Conservation (phyloP, 768 basidiomycete species). For the Trametes villosa region DNA sequence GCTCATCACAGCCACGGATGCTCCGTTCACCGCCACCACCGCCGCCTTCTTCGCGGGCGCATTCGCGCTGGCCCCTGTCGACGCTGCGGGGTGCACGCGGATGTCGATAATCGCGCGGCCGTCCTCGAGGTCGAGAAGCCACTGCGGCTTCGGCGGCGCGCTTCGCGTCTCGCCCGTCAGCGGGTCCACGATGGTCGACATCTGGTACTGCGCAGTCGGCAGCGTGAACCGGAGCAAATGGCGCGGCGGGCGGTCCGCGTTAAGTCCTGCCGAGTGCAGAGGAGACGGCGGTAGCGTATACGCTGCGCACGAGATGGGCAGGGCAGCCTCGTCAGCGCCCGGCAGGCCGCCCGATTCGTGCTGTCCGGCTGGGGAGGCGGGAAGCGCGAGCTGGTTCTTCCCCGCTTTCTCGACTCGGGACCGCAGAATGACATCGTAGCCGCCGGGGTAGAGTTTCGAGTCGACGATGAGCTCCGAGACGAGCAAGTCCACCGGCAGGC, state of each 20-base stretch:
- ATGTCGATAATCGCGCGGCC: conserved; percentile 61
- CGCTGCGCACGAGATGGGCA: conserved; percentile 63
- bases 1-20: conserved; percentile 50
- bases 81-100: conserved; percentile 53
- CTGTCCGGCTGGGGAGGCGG: conserved; percentile 22
- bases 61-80: conserved; percentile 29
- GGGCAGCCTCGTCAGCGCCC: conserved; percentile 27
- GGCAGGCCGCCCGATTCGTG: conserved; percentile 23
- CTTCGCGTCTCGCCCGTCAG: conserved; percentile 69
- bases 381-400: conserved; percentile 42
- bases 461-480: conserved; percentile 83
- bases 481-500: conserved; percentile 67
- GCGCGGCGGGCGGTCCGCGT: conserved; percentile 55
- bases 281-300: conserved; percentile 84
- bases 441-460: conserved; percentile 76
- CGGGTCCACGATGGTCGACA: conserved; percentile 79
- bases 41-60: conserved; percentile 38
- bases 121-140: conserved; percentile 71
- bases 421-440: conserved; percentile 60
- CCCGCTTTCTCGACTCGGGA: conserved; percentile 47
- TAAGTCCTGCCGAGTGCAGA: conserved; percentile 72
- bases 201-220: conserved; percentile 82
- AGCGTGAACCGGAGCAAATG: conserved; percentile 80
- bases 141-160: conserved; percentile 67
- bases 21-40: conserved; percentile 49